Percentiles rank a stretch among this genome's conserved stretches.
phyloP scores from a whole-genome alignment of 169 alveolate species.

The Plasmodium relictum region DNA sequence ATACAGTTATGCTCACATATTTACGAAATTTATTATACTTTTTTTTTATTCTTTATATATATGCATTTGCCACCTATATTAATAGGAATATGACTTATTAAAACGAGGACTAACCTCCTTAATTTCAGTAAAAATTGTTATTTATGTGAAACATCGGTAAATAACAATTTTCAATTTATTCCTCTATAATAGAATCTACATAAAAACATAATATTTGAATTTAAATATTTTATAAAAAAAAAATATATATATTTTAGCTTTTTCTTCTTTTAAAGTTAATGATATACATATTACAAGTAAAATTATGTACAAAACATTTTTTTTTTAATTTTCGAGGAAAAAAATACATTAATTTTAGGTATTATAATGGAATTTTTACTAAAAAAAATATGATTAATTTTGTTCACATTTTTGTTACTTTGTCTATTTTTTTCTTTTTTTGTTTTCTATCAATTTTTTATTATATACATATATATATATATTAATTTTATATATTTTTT shows the following conservation, averaged over 20 bases:
- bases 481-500: not conserved
- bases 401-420: not conserved
- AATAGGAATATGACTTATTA: too few relatives aligned
- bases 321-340: not conserved
- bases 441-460: not conserved
- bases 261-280: too few relatives aligned
- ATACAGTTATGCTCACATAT: too few relatives aligned
- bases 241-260: not conserved
- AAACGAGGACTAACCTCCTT: too few relatives aligned
- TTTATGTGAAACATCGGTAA: too few relatives aligned
- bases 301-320: not conserved
- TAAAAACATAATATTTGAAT: not conserved
- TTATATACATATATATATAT: not conserved
- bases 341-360: not conserved
- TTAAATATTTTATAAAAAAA: not conserved
- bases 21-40: too few relatives aligned
- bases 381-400: not conserved
- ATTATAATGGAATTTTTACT: not conserved
- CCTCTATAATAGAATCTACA: not conserved
- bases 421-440: not conserved
- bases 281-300: not conserved
- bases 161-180: not conserved
- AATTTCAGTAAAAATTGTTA: too few relatives aligned
- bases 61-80: too few relatives aligned
- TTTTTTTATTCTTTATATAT: too few relatives aligned